These are phyloP conservation scores for Podochytrium sp. DNA, from an alignment of 192 early-diverging fungal species.

Conservation along the genomic window DNA sequence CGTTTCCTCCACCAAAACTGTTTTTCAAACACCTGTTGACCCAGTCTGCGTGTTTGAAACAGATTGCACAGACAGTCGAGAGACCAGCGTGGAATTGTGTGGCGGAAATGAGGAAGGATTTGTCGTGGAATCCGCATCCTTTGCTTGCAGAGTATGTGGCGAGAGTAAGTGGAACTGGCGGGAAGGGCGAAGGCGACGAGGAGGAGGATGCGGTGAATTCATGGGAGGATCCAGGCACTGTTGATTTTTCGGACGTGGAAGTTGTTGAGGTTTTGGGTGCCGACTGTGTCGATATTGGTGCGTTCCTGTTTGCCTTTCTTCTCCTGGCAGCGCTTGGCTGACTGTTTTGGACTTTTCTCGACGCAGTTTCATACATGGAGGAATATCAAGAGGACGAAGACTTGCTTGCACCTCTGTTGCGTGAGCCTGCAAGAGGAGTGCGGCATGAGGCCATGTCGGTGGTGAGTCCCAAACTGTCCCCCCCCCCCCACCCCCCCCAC, in stretches of 20 bases:
- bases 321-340: not conserved
- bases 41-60: not conserved
- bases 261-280: not conserved
- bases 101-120: not conserved
- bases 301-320: not conserved
- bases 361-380: too few relatives aligned
- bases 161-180: not conserved
- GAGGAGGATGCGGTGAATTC: not conserved
- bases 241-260: not conserved
- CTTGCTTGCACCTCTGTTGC: too few relatives aligned
- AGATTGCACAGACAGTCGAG: too few relatives aligned
- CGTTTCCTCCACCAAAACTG: not conserved
- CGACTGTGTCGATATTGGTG: not conserved
- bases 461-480: too few relatives aligned
- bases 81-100: not conserved
- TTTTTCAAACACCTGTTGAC: not conserved
- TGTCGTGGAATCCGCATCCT: conserved; percentile 3
- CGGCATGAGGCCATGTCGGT: too few relatives aligned
- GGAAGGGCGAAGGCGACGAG: not conserved
- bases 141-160: not conserved
- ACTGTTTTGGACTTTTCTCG: too few relatives aligned
- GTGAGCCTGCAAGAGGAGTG: too few relatives aligned
- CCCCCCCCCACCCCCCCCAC: too few relatives aligned
- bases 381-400: too few relatives aligned
- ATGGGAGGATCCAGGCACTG: not conserved